Evolutionary conservation across 2,329 filamentous ascomycete genomes (phyloP), one percentile per base, ranked within the genome.

Genomic region (Paraphaeosphaeria sporulosa): DNA sequence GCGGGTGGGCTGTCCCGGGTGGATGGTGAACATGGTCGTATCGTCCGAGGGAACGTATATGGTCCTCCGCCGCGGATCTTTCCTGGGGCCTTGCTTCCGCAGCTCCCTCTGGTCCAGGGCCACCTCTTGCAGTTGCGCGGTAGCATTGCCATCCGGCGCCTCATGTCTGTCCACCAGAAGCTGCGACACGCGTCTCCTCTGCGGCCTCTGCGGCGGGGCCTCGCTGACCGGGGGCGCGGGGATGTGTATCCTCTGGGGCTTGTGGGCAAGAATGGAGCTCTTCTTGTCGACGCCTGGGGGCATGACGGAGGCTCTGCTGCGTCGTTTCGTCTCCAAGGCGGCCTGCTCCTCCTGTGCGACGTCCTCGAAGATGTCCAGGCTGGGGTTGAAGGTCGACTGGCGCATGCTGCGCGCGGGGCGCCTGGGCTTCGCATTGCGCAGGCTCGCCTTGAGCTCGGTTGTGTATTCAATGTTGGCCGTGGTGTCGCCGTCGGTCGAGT

Each of bases 1-100:
- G 38, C 64, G 64, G 34, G 69, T 69, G 1, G 72, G 63, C 36
- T 79, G 78, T 43, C 82, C 82, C 4, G 83, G 83, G 65, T 84
- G 83, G 47, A 85, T 83, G 1, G 82, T 84, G 64, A 84, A 71
- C 27, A 84, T 73, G 1, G 82, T 83, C 6, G 83, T 85, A 58
- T 84, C 82, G 32, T 84, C 82, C 2, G 79, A 78, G 12, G 83
- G 83, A 13, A 84, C 77, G 65, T 83, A 85, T 48, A 85, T 84
- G 2, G 82, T 85, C 59, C 80, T 75, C 59, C 82, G 74, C 55
- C 82, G 75, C 4, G 77, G 74, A 19, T 82, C 78, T 65, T 82
- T 82, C 60, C 66, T 72, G 7, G 70, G 67, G 3, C 61, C 69
- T 19, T 66, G 64, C 64, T 69, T 75, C 64, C 68, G 72, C 57